Evolutionary conservation across 345 rosid genomes (phyloP).

Genomic region (Excoecaria cochinchinensis): DNA sequence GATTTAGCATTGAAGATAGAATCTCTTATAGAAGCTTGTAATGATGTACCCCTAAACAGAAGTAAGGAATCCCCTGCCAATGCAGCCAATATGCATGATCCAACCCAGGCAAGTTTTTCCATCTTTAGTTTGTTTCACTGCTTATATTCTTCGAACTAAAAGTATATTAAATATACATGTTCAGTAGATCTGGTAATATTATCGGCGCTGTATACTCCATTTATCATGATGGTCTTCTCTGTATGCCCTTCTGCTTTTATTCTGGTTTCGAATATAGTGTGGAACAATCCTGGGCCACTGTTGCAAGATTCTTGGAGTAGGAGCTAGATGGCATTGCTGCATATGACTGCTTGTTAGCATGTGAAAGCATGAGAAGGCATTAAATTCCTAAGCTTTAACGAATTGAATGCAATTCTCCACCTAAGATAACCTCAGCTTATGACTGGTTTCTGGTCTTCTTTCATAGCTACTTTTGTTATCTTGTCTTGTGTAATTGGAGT

Average conservation of each 20-base stretch:
- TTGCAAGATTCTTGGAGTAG: background rate
- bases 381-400: background rate
- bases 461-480: background rate
- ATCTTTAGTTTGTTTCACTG: background rate
- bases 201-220: background rate
- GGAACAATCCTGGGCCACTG: background rate
- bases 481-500: background rate
- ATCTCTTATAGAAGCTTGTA: slow-evolving; percentile 46
- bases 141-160: background rate
- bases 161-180: background rate
- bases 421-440: background rate
- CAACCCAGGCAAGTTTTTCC: slow-evolving; percentile 51
- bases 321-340: background rate
- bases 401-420: background rate
- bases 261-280: background rate
- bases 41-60: slow-evolving; percentile 30
- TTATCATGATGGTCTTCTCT: background rate
- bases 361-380: background rate
- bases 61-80: slow-evolving; percentile 34
- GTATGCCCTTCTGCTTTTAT: background rate
- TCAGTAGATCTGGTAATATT: background rate
- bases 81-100: slow-evolving; percentile 26
- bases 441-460: background rate
- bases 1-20: slow-evolving; percentile 48
- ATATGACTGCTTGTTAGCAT: background rate